These are phyloP conservation scores for Novakomyces olei DNA, from an alignment of 805 yeast genomes.

Conservation along the genomic window DNA sequence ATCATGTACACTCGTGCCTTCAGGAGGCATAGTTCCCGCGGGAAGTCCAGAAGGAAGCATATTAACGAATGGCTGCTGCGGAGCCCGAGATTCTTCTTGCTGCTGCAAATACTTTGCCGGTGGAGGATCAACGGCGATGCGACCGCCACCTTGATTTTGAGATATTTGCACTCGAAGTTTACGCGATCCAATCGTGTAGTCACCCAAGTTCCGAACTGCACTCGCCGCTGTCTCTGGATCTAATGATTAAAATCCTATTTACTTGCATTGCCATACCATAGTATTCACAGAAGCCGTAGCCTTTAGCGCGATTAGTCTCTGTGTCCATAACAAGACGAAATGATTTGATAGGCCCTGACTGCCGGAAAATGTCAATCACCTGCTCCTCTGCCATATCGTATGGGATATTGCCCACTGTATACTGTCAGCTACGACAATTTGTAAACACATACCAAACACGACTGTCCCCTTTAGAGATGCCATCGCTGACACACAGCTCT, in stretches of 20 bases:
- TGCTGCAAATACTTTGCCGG: slow-evolving; percentile 1
- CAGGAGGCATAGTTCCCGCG: slow-evolving; percentile 24
- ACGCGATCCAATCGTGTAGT: slow-evolving; percentile 52
- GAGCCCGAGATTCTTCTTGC: neutral
- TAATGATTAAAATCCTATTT: too few species aligned
- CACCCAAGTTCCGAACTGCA: slow-evolving; percentile 74
- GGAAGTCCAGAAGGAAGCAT: neutral
- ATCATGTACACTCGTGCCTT: slow-evolving; percentile 18
- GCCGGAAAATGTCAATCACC: slow-evolving; percentile 43
- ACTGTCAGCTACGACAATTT: neutral
- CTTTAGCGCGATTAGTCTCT: slow-evolving; percentile 75
- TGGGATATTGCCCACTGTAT: slow-evolving; percentile 56
- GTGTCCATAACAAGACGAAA: slow-evolving; percentile 66
- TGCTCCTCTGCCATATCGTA: slow-evolving; percentile 89
- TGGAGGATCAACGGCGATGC: slow-evolving; percentile 40
- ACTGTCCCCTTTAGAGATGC: too few species aligned
- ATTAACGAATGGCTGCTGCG: neutral
- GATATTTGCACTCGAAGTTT: slow-evolving; percentile 54
- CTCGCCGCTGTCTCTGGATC: slow-evolving; percentile 68
- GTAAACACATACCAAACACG: slow-evolving; percentile 1
- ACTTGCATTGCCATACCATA: too few species aligned
- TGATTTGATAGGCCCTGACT: slow-evolving; percentile 64
- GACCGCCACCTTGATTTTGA: slow-evolving; percentile 23
- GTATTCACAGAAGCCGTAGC: slow-evolving; percentile 77
- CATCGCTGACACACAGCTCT: too few species aligned